Evolutionary conservation across 2,329 filamentous ascomycete genomes (phyloP), one percentile per base, ranked within the genome.

Genomic region (Phialemonium atrogriseum): DNA sequence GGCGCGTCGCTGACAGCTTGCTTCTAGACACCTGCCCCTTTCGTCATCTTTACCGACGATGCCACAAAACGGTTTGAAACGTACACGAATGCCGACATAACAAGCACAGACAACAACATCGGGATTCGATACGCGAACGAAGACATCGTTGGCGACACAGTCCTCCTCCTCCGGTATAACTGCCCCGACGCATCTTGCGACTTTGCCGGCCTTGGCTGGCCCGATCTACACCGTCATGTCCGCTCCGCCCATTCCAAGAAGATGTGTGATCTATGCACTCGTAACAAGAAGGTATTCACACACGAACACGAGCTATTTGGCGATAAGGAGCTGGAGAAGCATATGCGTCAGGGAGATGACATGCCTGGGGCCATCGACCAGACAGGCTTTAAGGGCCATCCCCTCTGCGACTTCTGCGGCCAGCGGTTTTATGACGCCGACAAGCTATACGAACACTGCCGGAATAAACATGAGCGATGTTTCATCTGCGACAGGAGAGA

Each of bases 231-330:
- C 44, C 63, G 87, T 45, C 86, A 98, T 65, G 89, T 95, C 35
- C 83, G 81, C 51, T 75, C 67, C 32, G 73, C 72, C 36, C 91
- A 98, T 62, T 70, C 80, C 42, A 94, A 89, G 61, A 80, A 84
- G 52, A 88, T 93, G 80, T 93, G 84, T 57, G 86, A 94, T 55
- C 68, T 94, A 9, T 95, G 88, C 58, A 73, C 88, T 6, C 70
- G 87, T 38, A 88, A 95, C 64, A 98, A 98, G 61, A 95, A 94
- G 52, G 87, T 95, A 20, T 98, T 98, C 48, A 95, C 91, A 1
- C 91, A 98, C 59, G 91, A 98, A 58, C 91, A 98, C 53, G 85
- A 93, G 41, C 70, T 98, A 2, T 96, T 95, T 55, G 81, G 84
- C 1, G 72, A 77, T 39, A 73, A 79, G 41, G 85, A 89, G 45